Percentiles rank a stretch among this genome's conserved stretches.
phyloP scores from a whole-genome alignment of 2,329 filamentous ascomycete species.

The Emmonsiellopsis sp. region DNA sequence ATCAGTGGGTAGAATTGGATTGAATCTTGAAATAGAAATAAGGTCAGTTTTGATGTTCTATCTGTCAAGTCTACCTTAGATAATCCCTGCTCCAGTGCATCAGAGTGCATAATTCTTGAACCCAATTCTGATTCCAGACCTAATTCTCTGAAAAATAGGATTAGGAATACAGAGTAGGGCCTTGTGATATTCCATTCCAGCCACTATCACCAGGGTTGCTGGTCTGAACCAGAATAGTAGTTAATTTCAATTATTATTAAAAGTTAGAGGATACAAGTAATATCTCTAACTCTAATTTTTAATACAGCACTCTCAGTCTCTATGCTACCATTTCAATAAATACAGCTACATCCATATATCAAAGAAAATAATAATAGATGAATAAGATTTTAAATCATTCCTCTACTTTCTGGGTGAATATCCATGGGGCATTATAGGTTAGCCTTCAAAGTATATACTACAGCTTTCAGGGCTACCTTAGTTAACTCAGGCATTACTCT shows the following conservation, averaged over 20 bases:
- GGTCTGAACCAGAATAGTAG: too few species aligned
- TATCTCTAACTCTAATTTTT: slow-evolving; percentile 11
- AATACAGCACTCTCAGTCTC: slow-evolving; percentile 16
- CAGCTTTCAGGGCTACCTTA: slow-evolving; percentile 34
- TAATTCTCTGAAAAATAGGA: too few species aligned
- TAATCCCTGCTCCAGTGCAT: too few species aligned
- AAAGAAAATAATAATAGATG: slow-evolving; percentile 47
- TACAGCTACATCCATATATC: slow-evolving; percentile 19
- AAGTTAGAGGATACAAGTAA: slow-evolving; percentile 3
- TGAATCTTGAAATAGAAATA: too few species aligned
- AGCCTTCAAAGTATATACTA: slow-evolving; percentile 43
- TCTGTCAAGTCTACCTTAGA: too few species aligned
- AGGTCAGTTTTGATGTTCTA: too few species aligned
- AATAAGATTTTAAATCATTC: slow-evolving; percentile 53
- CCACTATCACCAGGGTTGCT: too few species aligned
- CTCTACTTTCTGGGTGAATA: slow-evolving; percentile 52
- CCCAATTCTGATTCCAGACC: too few species aligned
- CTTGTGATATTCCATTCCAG: not conserved
- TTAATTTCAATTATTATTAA: not conserved
- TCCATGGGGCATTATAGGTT: slow-evolving; percentile 46
- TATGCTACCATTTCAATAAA: slow-evolving; percentile 15
- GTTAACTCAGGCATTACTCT: slow-evolving; percentile 32
- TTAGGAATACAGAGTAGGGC: too few species aligned
- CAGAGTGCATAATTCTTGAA: too few species aligned
- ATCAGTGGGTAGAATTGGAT: too few species aligned